phyloP scores from a whole-genome alignment of 1,284 basidiomycete species.

The Naganishia liquefaciens region DNA sequence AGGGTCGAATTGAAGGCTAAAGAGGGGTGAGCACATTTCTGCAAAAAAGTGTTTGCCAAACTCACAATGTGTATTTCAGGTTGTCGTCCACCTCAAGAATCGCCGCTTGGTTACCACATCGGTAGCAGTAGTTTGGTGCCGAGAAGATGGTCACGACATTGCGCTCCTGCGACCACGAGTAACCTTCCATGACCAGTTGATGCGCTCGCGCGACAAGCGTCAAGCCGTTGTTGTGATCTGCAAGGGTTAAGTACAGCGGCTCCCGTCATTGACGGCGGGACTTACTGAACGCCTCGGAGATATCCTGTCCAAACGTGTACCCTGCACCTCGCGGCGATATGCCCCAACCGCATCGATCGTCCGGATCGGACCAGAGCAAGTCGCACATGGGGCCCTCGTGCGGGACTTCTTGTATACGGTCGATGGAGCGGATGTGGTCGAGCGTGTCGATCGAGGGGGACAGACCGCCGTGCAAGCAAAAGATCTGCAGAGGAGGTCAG shows the following conservation, averaged over 20 bases:
- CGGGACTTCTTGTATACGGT: slow-evolving; percentile 96
- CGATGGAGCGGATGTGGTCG: slow-evolving; percentile 94
- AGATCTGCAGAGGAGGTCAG: slow-evolving; percentile 85
- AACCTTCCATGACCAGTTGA: slow-evolving; percentile 98
- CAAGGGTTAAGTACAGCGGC: neutral
- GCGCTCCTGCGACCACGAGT: slow-evolving; percentile 86
- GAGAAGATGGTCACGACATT: slow-evolving; percentile 99
- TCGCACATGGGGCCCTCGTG: slow-evolving; percentile 99
- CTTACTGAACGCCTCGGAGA: slow-evolving; percentile 64
- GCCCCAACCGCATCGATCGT: slow-evolving; percentile 99
- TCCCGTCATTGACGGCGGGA: neutral
- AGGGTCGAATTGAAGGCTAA: slow-evolving; percentile 97
- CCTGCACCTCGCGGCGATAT: slow-evolving; percentile 98
- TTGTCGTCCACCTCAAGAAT: slow-evolving; percentile 99
- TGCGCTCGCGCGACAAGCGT: slow-evolving; percentile 94
- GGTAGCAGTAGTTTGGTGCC: slow-evolving; percentile 98
- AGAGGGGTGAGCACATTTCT: slow-evolving; percentile 18
- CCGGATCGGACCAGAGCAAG: slow-evolving; percentile 96
- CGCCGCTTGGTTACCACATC: slow-evolving; percentile 98
- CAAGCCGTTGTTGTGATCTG: slow-evolving; percentile 93
- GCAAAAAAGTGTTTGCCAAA: slow-evolving; percentile 29
- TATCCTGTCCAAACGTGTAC: slow-evolving; percentile 99
- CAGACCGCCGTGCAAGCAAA: slow-evolving; percentile 97
- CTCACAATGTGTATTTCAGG: slow-evolving; percentile 58
- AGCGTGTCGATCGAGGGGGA: slow-evolving; percentile 99